These are phyloP conservation scores for Tricholoma furcatifolium DNA, from an alignment of 768 basidiomycete genomes.

Conservation along the genomic window DNA sequence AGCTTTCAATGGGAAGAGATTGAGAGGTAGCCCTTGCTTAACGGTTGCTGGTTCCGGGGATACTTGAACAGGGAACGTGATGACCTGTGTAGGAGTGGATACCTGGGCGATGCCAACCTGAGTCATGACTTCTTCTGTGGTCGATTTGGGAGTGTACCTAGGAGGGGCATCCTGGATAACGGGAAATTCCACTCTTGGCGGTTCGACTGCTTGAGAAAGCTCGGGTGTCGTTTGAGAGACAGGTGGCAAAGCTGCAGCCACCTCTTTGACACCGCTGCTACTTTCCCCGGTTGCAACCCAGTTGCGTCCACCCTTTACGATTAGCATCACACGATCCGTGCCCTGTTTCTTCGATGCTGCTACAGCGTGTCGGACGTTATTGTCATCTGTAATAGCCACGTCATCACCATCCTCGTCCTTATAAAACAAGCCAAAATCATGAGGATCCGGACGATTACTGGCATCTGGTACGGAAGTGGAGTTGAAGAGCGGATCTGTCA, in stretches of 20 bases:
- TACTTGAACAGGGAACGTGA: background rate
- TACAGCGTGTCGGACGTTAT: conserved; percentile 3
- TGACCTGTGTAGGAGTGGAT: background rate
- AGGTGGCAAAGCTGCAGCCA: background rate
- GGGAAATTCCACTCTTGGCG: background rate
- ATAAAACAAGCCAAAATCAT: conserved; percentile 2
- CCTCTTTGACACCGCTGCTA: background rate
- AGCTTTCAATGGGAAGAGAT: background rate
- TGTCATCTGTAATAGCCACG: background rate
- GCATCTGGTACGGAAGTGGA: background rate
- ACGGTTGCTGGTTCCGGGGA: background rate
- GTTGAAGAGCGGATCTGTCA: conserved; percentile 2
- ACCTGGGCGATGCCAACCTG: background rate
- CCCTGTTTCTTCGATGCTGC: background rate
- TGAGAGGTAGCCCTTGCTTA: background rate
- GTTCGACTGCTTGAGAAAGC: background rate
- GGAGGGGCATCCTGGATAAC: conserved; percentile 2
- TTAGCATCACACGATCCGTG: conserved; percentile 2
- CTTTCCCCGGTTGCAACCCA: background rate
- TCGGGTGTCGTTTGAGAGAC: background rate
- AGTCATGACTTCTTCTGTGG: background rate
- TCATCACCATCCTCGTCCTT: conserved; percentile 6
- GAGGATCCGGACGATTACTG: background rate
- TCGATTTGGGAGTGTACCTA: conserved; percentile 3
- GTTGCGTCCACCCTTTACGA: background rate